Evolutionary conservation across 2,329 filamentous ascomycete genomes (phyloP), one percentile per base, ranked within the genome.

Genomic region (Thelonectria rubi): DNA sequence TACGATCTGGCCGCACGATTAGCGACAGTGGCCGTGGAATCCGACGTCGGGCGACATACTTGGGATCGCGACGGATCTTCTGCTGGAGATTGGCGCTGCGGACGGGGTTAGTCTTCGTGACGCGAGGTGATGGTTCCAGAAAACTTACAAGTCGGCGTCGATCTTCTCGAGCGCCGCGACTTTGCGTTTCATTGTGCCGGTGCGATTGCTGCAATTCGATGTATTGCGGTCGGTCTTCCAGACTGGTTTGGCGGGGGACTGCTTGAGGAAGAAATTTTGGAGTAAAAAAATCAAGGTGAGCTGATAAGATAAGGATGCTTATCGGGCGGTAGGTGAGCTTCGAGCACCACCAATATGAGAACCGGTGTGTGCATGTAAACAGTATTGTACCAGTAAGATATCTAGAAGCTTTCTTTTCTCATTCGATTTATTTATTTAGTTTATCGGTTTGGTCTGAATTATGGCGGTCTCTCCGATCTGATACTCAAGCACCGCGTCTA

Each of bases 121-220:
- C n/a, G 24, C 3, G 10, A 12, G 2, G 1, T 2, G 9, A 3
- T 14, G 10, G 26, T 8, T 12, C 2, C 5, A 4, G 21, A 40
- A 12, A 17, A 75, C 87, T 65, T 76, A 91, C 85, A 96, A 82
- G 78, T 97, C 93, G 34, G 93, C 94, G 75, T 97, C 94, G 70
- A 97, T 88, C 85, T 97, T 97, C 80, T 97, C 94, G 78, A 97
- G 88, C 63, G 94, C 94, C 58, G 91, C 92, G 61, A 97, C 86
- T 81, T 95, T 96, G 77, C 93, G 86, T 80, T 97, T 97, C 88
- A 93, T 95, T 46, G 56, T 54, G 65, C 62, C 64, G 58, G 55
- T 17, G 30, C 17, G 43, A 17, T 46, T 30, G 37, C 46, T 32
- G 47, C 34, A 60, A 56, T 55, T 55, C 30, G 47, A 60, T 42